Base-by-base conservation (phyloP, 306 rosid species). In the Herpetospermum pedunculosum region DNA sequence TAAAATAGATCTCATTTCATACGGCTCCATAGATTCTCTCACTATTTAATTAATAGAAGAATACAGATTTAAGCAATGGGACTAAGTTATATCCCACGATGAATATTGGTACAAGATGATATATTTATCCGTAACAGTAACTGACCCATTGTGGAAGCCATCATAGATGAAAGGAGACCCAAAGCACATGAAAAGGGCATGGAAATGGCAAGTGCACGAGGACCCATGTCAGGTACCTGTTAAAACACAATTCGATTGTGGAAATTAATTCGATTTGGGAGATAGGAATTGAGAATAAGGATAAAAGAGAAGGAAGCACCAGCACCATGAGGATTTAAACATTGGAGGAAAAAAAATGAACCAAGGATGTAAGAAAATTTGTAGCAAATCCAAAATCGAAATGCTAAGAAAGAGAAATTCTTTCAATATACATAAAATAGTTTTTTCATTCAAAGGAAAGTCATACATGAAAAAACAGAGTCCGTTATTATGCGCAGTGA, bases 101-200 rank as follows among this genome's bases (percentile, higher is more conserved):
- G 72, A 67, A 25, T 67, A 43, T 23, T 67, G 48, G 35, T 13
- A 65, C 35, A 25, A 41, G 18, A 6, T 41, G 13, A 41, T 67
- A 41, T 41, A 41, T 67, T 41, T 26, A 67, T 67, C 52, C 37
- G 6, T 3, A 23, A 25, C 35, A 41, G 43, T 11, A 65, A 48
- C 80, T 79, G 80, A 92, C 97, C 97, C 96, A 88, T 89, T 57
- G 90, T 81, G 74, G 97, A 88, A 47, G 96, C 89, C 69, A 88
- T 83, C 84, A 89, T 74, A 34, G 97, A 86, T 58, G 97, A 87
- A 75, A 88, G 84, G 35, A 92, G 77, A 46, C 97, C 97, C 77
- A 92, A 77, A 32, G 83, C 78, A 46, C 89, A 84, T 19, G 97
- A 81, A 83, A 89, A 92, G 25, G 97, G 97, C 54, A 92, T 77